Conservation (phyloP, 164 flowering plant genomes). For the Warburgia ugandensis region DNA sequence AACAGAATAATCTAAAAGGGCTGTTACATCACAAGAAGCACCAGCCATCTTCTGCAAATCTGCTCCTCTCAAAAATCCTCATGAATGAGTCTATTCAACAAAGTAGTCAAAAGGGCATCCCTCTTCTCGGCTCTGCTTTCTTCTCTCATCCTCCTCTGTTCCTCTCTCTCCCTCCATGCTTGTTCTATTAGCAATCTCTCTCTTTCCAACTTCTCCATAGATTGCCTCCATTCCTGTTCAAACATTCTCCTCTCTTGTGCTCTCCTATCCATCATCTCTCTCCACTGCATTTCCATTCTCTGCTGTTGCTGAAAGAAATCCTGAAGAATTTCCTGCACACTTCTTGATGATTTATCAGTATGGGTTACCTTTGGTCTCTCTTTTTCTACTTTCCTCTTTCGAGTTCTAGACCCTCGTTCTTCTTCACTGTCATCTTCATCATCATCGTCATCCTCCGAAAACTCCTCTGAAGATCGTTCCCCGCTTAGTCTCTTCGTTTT, state of each 20-base stretch:
- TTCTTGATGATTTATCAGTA: conserved; percentile 12
- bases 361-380: conserved; percentile 9
- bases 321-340: conserved; percentile 39
- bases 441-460: conserved; percentile 38
- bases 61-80: conserved; percentile 16
- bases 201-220: conserved; percentile 65
- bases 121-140: conserved; percentile 62
- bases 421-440: conserved; percentile 38
- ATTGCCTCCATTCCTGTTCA: conserved; percentile 64
- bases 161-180: conserved; percentile 69
- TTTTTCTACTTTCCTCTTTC: conserved; percentile 21
- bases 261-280: conserved; percentile 48
- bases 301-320: conserved; percentile 53
- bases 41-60: too few relatives aligned
- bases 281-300: conserved; percentile 63
- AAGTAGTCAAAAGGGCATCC: conserved; percentile 51
- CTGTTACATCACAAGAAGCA: neutral
- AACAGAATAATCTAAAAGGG: too few relatives aligned
- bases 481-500: conserved; percentile 22
- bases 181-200: conserved; percentile 55
- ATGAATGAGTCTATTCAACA: conserved; percentile 51
- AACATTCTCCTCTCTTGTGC: conserved; percentile 37
- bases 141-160: conserved; percentile 57
- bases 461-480: conserved; percentile 36
- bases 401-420: conserved; percentile 20